Evolutionary conservation across 164 flowering plant species (phyloP).

Genomic region (Vitis cinerea): DNA sequence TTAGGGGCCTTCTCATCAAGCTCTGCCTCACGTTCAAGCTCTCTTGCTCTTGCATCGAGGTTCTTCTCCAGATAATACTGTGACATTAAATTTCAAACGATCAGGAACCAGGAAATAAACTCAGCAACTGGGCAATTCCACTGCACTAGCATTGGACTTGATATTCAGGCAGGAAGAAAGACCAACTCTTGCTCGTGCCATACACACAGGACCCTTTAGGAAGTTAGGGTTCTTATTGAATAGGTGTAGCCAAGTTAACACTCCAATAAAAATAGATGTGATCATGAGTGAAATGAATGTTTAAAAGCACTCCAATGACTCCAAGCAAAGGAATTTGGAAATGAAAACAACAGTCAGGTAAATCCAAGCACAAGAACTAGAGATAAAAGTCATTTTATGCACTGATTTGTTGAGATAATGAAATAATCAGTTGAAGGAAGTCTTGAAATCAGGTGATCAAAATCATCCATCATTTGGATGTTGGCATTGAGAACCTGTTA

Average conservation of each 20-base stretch:
- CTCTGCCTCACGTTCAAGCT: constrained; percentile 89
- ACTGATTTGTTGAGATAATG: too few species aligned
- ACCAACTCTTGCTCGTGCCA: not conserved
- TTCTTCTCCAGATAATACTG: constrained; percentile 98
- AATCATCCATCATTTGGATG: too few species aligned
- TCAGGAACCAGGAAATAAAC: not conserved
- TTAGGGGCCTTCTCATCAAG: constrained; percentile 92
- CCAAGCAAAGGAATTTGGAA: too few species aligned
- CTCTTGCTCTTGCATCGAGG: constrained; percentile 77
- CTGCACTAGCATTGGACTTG: not conserved
- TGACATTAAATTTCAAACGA: not conserved
- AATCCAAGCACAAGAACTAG: too few species aligned
- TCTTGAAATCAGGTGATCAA: too few species aligned
- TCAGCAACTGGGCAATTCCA: not conserved
- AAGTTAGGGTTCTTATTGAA: not conserved
- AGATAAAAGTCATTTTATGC: too few species aligned
- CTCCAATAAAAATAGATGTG: not conserved
- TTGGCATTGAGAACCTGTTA: not conserved
- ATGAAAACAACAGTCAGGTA: too few species aligned
- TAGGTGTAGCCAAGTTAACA: not conserved
- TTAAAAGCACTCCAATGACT: too few species aligned
- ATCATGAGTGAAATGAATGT: not conserved
- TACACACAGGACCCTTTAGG: not conserved
- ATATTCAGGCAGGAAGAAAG: not conserved
- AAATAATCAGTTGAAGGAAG: too few species aligned